Conservation (phyloP, 495 filamentous ascomycete genomes). For the Lichenothelia convexa region DNA sequence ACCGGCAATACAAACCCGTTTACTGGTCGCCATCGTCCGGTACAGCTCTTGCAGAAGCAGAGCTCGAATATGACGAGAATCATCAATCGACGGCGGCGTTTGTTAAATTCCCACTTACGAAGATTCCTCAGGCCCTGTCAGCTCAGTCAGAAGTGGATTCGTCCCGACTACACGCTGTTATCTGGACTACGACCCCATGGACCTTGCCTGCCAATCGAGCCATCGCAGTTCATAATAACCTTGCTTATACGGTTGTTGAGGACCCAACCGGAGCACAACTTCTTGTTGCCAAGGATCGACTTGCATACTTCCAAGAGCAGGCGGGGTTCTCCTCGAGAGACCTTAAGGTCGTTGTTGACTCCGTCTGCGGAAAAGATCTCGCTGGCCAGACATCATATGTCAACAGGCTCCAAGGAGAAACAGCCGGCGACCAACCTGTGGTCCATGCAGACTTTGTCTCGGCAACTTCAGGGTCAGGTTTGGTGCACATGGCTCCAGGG, state of each 20-base stretch:
- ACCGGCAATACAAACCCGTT: conserved; percentile 76
- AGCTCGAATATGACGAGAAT: conserved; percentile 82
- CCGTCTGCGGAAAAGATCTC: conserved; percentile 47
- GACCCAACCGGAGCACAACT: conserved; percentile 35
- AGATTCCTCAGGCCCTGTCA: conserved; percentile 28
- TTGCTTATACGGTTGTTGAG: conserved; percentile 56
- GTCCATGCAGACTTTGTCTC: conserved; percentile 76
- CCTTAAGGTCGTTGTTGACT: conserved; percentile 30
- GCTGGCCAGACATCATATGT: conserved; percentile 40
- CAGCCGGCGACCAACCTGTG: conserved; percentile 53
- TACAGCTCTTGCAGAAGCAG: conserved; percentile 86
- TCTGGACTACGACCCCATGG: conserved; percentile 99
- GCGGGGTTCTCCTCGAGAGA: not conserved
- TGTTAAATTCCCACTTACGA: conserved; percentile 54
- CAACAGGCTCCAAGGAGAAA: conserved; percentile 39
- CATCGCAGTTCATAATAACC: conserved; percentile 54
- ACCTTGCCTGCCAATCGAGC: conserved; percentile 85
- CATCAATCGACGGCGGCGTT: conserved; percentile 68
- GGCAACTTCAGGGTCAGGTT: conserved; percentile 66
- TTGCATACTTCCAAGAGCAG: conserved; percentile 15
- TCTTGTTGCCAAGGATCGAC: conserved; percentile 45
- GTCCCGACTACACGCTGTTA: conserved; percentile 45
- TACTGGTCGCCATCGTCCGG: conserved; percentile 89
- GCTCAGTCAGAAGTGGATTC: conserved; percentile 5
- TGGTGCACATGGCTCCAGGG: conserved; percentile 87